These are phyloP conservation scores for Coemansia sp. DNA, from an alignment of 192 early-diverging fungal genomes.

Conservation along the genomic window DNA sequence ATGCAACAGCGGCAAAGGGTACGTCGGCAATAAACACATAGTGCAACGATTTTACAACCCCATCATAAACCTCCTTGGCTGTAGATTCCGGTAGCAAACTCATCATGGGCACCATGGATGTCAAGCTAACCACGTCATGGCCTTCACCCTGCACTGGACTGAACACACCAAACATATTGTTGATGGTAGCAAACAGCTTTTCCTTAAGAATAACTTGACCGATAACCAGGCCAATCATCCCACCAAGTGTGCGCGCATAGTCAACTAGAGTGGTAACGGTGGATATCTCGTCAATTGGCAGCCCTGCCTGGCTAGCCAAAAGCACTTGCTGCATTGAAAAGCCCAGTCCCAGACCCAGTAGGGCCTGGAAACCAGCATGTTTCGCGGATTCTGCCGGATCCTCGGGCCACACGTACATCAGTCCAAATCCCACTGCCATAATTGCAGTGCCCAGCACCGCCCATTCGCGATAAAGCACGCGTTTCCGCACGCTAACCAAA, in stretches of 20 bases:
- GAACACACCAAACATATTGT: conserved; percentile 17
- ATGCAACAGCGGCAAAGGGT: conserved; percentile 45
- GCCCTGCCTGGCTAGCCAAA: conserved; percentile 37
- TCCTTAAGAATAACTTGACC: conserved; percentile 49
- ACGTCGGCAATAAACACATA: conserved; percentile 46
- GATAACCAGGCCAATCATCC: conserved; percentile 52
- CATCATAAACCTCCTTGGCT: conserved; percentile 22
- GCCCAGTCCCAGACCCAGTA: conserved; percentile 48
- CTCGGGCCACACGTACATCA: conserved; percentile 40
- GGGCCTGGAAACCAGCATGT: conserved; percentile 32
- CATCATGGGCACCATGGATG: conserved; percentile 40
- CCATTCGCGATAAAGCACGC: conserved; percentile 40
- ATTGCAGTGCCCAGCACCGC: conserved; percentile 37
- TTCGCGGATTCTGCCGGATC: conserved; percentile 13
- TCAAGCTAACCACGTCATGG: conserved; percentile 37
- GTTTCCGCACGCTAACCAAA: conserved; percentile 27
- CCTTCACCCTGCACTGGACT: conserved; percentile 12
- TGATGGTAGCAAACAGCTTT: conserved; percentile 36
- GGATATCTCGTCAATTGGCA: conserved; percentile 39
- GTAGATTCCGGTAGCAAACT: conserved; percentile 13
- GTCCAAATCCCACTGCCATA: conserved; percentile 44
- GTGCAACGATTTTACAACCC: conserved; percentile 37
- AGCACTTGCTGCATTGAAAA: conserved; percentile 53
- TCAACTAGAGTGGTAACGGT: conserved; percentile 51
- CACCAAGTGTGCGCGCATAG: conserved; percentile 51